Evolutionary conservation across 305 asterid species (phyloP).

Genomic region (Fraxinus albicans): DNA sequence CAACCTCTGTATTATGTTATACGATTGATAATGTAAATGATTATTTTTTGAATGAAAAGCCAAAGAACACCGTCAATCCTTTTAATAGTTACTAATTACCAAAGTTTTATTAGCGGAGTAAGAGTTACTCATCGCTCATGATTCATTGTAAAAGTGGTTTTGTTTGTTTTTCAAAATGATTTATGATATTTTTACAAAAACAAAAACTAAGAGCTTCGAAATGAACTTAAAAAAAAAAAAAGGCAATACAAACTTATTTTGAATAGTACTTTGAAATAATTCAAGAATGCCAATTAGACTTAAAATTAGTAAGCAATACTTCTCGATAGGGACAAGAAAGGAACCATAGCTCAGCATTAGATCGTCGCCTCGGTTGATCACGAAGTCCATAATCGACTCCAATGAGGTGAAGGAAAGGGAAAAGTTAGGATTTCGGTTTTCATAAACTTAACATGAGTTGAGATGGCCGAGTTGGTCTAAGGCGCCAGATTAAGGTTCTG

Average conservation of each 20-base stretch:
- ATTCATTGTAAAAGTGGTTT: too few species aligned
- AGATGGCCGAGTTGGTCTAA: conserved; percentile 81
- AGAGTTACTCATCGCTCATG: background rate
- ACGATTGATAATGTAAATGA: too few species aligned
- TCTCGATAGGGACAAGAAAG: too few species aligned
- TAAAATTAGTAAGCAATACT: too few species aligned
- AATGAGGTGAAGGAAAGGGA: background rate
- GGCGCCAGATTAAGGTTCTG: conserved; percentile 81
- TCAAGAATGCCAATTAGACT: too few species aligned
- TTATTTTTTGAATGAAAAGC: too few species aligned
- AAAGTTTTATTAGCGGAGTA: background rate
- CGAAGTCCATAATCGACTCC: background rate
- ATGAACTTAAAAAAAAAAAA: background rate
- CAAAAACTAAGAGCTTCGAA: background rate
- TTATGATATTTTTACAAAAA: too few species aligned
- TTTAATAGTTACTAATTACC: background rate
- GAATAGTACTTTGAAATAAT: too few species aligned
- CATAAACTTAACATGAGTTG: conserved; percentile 13
- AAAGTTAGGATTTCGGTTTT: too few species aligned
- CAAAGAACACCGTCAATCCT: too few species aligned
- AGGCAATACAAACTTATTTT: background rate
- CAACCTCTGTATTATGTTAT: too few species aligned
- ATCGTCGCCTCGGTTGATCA: background rate
- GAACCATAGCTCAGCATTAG: background rate
- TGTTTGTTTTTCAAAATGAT: too few species aligned